A percentile compares a stretch with the other conserved stretches of the same genome.
Evolutionary conservation across 225 moss, liverwort and hornwort genomes (phyloP).

Genomic region (Bryum argenteum): DNA sequence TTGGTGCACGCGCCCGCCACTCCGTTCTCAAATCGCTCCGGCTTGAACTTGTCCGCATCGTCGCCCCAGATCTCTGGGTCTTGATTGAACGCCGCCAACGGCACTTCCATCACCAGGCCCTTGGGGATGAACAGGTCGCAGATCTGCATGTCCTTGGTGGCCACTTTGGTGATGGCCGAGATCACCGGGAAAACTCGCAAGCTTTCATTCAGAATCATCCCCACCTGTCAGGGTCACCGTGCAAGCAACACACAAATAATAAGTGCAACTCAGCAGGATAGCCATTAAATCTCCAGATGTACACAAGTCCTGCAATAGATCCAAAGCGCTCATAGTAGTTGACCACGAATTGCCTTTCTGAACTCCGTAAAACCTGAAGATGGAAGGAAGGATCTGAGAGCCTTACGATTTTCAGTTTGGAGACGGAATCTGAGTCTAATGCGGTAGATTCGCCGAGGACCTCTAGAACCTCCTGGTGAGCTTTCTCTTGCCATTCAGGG

Average conservation of each 20-base stretch:
- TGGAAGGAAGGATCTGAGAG: background rate
- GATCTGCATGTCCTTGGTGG: constrained; percentile 53
- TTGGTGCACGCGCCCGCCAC: constrained; percentile 45
- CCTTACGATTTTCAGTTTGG: constrained; percentile 50
- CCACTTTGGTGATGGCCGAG: constrained; percentile 44
- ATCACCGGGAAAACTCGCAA: constrained; percentile 61
- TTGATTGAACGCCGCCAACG: constrained; percentile 51
- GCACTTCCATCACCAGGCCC: constrained; percentile 59
- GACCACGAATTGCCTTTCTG: no score
- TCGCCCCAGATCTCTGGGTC: constrained; percentile 74
- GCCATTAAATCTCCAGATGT: no score
- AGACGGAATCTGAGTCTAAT: constrained; percentile 29
- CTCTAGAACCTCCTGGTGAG: constrained; percentile 50
- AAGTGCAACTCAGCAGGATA: background rate
- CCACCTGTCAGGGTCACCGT: constrained; percentile 45
- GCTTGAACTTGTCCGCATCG: constrained; percentile 62
- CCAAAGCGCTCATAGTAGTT: no score
- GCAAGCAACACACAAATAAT: background rate
- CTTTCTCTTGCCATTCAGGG: constrained; percentile 58
- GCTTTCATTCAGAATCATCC: constrained; percentile 73
- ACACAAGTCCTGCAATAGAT: no score
- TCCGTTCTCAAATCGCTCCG: constrained; percentile 64
- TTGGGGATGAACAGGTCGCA: constrained; percentile 60
- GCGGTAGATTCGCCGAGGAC: constrained; percentile 29
- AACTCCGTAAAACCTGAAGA: no score